A percentile compares a stretch with the other conserved stretches of the same genome.
Evolutionary conservation across 1,139 yeast species (phyloP).

Genomic region (Cylindricascospora bacillispora): DNA sequence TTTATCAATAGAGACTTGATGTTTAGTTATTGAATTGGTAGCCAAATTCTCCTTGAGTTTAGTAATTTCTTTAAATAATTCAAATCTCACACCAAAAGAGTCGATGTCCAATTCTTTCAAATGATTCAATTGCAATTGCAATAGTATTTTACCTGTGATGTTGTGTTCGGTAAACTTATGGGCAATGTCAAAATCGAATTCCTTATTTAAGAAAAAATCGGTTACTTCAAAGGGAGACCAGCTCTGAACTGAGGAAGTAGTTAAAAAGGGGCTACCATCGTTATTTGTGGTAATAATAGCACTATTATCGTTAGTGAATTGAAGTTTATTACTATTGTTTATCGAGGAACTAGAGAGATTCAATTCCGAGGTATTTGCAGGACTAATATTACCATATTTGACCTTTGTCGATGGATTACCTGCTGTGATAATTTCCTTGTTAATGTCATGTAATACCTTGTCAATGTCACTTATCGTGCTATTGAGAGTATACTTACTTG

Average conservation of each 20-base stretch:
- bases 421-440: slow-evolving; percentile 21
- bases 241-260: slow-evolving; percentile 29
- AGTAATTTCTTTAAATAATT: slow-evolving; percentile 81
- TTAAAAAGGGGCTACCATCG: too few species aligned
- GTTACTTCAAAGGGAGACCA: slow-evolving; percentile 88
- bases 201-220: slow-evolving; percentile 56
- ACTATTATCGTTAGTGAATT: background rate
- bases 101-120: slow-evolving; percentile 83
- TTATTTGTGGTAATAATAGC: slow-evolving; percentile 10
- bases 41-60: slow-evolving; percentile 7
- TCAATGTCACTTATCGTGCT: slow-evolving; percentile 73
- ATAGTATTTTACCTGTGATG: slow-evolving; percentile 71
- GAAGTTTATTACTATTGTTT: background rate
- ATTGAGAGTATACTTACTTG: slow-evolving; percentile 14
- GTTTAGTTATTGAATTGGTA: background rate
- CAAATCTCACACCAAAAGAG: slow-evolving; percentile 91
- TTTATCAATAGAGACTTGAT: background rate
- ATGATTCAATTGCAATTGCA: slow-evolving; percentile 75
- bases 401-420: background rate
- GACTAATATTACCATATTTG: background rate
- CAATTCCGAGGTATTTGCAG: background rate
- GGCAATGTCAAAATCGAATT: slow-evolving; percentile 60
- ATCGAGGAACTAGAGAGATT: background rate
- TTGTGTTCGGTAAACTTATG: slow-evolving; percentile 76
- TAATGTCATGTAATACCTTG: slow-evolving; percentile 65